A percentile compares a stretch with the other conserved stretches of the same genome.
phyloP scores from a whole-genome alignment of 2,329 filamentous ascomycete genomes.

The Trichoderma polysporum region DNA sequence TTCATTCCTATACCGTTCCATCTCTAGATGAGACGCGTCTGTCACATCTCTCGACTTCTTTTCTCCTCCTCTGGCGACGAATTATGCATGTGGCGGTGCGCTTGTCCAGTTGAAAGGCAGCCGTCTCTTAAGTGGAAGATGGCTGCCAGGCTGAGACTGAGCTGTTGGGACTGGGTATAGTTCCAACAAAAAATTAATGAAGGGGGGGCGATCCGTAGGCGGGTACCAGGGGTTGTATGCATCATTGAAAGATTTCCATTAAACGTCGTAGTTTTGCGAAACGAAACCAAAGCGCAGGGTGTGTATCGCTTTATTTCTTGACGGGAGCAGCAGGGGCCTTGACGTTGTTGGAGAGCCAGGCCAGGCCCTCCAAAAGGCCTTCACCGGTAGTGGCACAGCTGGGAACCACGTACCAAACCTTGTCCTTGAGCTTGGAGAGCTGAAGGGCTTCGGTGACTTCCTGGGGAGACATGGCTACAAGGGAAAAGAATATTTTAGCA shows the following conservation, averaged over 20 bases:
- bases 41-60: not conserved
- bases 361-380: constrained; percentile 76
- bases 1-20: not conserved
- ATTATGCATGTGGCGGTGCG: not conserved
- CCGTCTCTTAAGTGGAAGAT: not conserved
- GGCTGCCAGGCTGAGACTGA: not conserved
- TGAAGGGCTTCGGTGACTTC: constrained; percentile 77
- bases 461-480: constrained; percentile 70
- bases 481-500: not conserved
- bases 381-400: constrained; percentile 81
- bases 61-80: not conserved
- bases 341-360: constrained; percentile 82
- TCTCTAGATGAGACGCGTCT: not conserved
- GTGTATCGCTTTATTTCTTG: constrained; percentile 48
- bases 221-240: not conserved
- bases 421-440: constrained; percentile 75
- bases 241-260: constrained; percentile 16
- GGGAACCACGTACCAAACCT: constrained; percentile 81
- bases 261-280: constrained; percentile 18
- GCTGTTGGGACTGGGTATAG: not conserved
- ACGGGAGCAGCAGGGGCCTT: constrained; percentile 60
- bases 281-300: not conserved
- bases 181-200: constrained; percentile 1
- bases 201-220: constrained; percentile 4
- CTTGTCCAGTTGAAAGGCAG: not conserved